Conservation (phyloP, 2,329 filamentous ascomycete species). For the Ophiosphaerella korrae region DNA sequence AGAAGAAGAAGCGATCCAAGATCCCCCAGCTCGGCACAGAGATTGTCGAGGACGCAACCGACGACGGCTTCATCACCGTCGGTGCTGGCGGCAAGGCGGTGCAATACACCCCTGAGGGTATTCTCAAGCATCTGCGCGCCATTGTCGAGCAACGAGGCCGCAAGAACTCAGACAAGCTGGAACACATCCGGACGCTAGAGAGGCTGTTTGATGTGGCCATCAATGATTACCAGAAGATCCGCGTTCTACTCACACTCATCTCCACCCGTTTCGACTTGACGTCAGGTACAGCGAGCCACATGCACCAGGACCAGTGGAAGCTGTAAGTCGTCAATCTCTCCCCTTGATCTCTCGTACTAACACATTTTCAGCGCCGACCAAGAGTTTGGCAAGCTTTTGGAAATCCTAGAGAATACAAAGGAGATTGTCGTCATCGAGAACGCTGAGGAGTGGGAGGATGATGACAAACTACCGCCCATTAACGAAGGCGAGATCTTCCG, state of each 20-base stretch:
- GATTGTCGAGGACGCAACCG: slow-evolving; percentile 63
- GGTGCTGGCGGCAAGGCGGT: slow-evolving; percentile 87
- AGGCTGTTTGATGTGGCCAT: slow-evolving; percentile 87
- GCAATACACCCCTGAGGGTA: slow-evolving; percentile 94
- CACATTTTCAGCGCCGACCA: slow-evolving; percentile 66
- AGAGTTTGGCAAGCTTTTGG: slow-evolving; percentile 78
- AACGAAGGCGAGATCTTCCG: slow-evolving; percentile 80
- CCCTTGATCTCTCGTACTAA: slow-evolving; percentile 8
- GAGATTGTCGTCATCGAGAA: slow-evolving; percentile 87
- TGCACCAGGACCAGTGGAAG: slow-evolving; percentile 98
- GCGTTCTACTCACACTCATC: slow-evolving; percentile 87
- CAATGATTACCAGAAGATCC: slow-evolving; percentile 91
- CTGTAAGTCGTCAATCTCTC: slow-evolving; percentile 51
- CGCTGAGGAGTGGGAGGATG: slow-evolving; percentile 98
- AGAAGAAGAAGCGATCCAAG: slow-evolving; percentile 52
- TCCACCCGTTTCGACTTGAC: slow-evolving; percentile 94
- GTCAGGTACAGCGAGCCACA: slow-evolving; percentile 76
- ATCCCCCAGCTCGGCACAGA: slow-evolving; percentile 59
- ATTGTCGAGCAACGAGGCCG: slow-evolving; percentile 97
- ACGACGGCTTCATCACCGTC: slow-evolving; percentile 87
- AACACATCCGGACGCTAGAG: slow-evolving; percentile 98
- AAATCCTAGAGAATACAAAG: slow-evolving; percentile 76
- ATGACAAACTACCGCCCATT: slow-evolving; percentile 85
- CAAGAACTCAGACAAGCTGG: slow-evolving; percentile 94
- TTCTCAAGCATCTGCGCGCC: slow-evolving; percentile 91